A percentile compares a stretch with the other conserved stretches of the same genome.
Conservation (phyloP, 805 yeast species). For the Saturnispora halmiae region DNA sequence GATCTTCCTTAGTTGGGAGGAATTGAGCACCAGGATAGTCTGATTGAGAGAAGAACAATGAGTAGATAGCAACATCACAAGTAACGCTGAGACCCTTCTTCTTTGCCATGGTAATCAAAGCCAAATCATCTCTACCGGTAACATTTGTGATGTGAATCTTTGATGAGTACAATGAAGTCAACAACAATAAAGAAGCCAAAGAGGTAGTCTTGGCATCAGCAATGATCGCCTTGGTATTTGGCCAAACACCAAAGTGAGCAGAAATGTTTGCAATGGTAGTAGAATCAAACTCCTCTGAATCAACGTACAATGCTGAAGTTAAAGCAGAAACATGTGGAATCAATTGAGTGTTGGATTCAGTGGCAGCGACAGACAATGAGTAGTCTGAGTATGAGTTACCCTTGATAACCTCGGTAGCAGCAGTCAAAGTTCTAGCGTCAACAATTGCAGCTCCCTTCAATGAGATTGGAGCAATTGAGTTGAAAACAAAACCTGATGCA, state of each 20-base stretch:
- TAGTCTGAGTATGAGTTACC: constrained; percentile 70
- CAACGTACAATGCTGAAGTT: constrained; percentile 75
- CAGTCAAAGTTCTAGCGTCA: constrained; percentile 55
- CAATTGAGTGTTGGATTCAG: constrained; percentile 54
- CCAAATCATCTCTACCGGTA: constrained; percentile 69
- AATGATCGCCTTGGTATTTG: constrained; percentile 69
- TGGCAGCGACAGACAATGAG: constrained; percentile 76
- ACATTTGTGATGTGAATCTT: constrained; percentile 86
- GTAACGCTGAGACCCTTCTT: constrained; percentile 75
- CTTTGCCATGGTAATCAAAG: constrained; percentile 77
- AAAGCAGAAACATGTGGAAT: constrained; percentile 52
- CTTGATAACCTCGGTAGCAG: constrained; percentile 47
- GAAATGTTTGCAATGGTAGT: constrained; percentile 71
- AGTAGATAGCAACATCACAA: constrained; percentile 76
- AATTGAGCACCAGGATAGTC: constrained; percentile 62
- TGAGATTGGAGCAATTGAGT: constrained; percentile 69
- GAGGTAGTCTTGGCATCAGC: constrained; percentile 91
- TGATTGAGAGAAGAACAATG: constrained; percentile 66
- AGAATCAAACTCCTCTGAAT: constrained; percentile 62
- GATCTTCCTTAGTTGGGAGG: constrained; percentile 77
- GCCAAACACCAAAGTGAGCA: constrained; percentile 78
- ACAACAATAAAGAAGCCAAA: constrained; percentile 80
- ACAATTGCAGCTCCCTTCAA: constrained; percentile 52
- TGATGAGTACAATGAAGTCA: constrained; percentile 81
- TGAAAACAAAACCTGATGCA: constrained; percentile 82